Conservation (phyloP, 352 stramenopile species). For the Pythium phragmitis region DNA sequence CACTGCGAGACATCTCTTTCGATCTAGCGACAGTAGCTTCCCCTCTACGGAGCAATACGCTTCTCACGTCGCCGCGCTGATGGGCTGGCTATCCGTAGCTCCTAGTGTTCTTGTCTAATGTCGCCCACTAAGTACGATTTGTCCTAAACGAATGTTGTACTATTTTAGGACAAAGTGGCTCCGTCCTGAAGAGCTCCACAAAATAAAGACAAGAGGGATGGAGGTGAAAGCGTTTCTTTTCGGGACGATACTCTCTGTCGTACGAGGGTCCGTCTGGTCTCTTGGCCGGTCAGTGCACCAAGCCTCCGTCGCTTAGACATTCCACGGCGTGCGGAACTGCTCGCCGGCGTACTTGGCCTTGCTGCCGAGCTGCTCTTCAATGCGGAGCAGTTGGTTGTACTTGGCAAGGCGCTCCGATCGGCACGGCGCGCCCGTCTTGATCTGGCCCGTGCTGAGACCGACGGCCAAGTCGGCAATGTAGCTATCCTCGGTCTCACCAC, state of each 20-base stretch:
- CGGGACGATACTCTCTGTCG: too few relatives aligned
- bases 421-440: conserved; percentile 99
- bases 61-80: not conserved
- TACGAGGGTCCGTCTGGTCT: too few relatives aligned
- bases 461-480: conserved; percentile 99
- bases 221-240: not conserved
- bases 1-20: conserved; percentile 67
- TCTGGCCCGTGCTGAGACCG: conserved; percentile 97
- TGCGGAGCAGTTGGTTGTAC: conserved; percentile 99
- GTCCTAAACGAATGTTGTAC: not conserved
- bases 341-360: conserved; percentile 79
- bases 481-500: conserved; percentile 99
- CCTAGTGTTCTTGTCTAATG: not conserved
- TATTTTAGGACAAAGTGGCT: not conserved
- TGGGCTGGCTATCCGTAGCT: not conserved
- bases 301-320: conserved; percentile 13
- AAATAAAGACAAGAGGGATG: not conserved
- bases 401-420: conserved; percentile 96
- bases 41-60: not conserved
- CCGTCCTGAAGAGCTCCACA: not conserved
- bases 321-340: conserved; percentile 60
- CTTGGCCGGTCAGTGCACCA: not conserved
- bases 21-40: not conserved
- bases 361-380: conserved; percentile 95
- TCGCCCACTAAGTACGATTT: not conserved